Evolutionary conservation across 257 asterid species (phyloP), one percentile per base, ranked within the genome.

Genomic region (Gentiana macrophylla): DNA sequence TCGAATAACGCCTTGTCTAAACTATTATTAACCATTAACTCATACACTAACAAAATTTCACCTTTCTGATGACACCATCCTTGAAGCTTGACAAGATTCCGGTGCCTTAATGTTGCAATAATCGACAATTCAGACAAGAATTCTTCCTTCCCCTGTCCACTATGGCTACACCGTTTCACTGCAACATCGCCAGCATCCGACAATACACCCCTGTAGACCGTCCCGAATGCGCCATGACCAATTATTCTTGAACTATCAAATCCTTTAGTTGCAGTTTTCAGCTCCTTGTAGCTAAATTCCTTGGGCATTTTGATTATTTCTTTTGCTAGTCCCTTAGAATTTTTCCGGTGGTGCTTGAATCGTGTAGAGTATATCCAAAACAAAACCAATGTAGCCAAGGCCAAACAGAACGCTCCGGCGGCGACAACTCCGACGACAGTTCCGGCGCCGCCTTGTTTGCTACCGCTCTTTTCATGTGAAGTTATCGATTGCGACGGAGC

Each of bases 21-120:
- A 62, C 95, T 86, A 32, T 94, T 92, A 56, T 86, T 86, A 6
- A 86, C 66, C 96, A 86, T 86, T 53, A 81, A 66, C 53, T 86
- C 96, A 15, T 86, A 86, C 4, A 86, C 83, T 38, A 86, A 61
- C 56, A 86, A 59, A 50, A 78, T 79, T 64, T 86, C 96, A 2
- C 96, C 94, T 53, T 72, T 84, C 62, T 86, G 89, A 4, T 84
- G 96, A 43, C 96, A 86, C 94, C 94, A 86, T 1, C 96, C 96
- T 64, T 81, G 94, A 32, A 86, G 82, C 61, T 78, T 69, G 49
- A 86, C 81, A 33, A 86, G 86, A 70, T 86, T 86, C 61, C 96
- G 65, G 49, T 86, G 96, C 75, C 96, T 72, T 41, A 86, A 81
- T 0, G 96, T 77, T 2, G 81, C 92, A n/a, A 84, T 86, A 32